These are phyloP conservation scores for Apiospora saccharicola DNA, from an alignment of 2,329 filamentous ascomycete genomes.

Conservation along the genomic window DNA sequence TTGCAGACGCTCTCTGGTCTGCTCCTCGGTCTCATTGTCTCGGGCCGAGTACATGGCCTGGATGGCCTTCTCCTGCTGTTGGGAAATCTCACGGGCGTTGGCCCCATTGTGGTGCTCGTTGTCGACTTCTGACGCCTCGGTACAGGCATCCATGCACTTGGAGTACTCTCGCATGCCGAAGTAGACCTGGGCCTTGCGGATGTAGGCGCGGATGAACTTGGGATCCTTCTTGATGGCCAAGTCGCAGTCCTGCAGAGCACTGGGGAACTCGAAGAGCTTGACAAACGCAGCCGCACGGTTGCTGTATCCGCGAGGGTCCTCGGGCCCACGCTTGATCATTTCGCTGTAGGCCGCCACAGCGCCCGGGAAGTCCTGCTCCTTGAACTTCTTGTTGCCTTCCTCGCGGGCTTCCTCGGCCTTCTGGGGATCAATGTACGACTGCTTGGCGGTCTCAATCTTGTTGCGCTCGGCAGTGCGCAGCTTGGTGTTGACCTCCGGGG, in stretches of 20 bases:
- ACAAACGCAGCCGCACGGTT: constrained; percentile 97
- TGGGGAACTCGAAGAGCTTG: constrained; percentile 95
- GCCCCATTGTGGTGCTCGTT: constrained; percentile 71
- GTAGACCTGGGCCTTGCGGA: constrained; percentile 94
- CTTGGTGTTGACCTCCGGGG: constrained; percentile 91
- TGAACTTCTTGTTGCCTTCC: constrained; percentile 96
- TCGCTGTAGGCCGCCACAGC: constrained; percentile 94
- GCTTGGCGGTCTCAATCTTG: constrained; percentile 77
- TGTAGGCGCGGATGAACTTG: constrained; percentile 93
- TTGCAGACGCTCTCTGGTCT: constrained; percentile 90
- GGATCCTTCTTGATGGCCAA: constrained; percentile 88
- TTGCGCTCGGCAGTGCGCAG: constrained; percentile 88
- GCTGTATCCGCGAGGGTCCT: constrained; percentile 93
- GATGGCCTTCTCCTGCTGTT: constrained; percentile 92
- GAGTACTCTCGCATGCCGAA: constrained; percentile 99
- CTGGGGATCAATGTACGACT: constrained; percentile 85
- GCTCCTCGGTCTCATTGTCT: constrained; percentile 94
- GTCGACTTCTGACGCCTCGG: constrained; percentile 81
- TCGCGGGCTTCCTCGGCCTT: constrained; percentile 97
- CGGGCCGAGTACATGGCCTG: constrained; percentile 88
- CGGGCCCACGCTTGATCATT: constrained; percentile 94
- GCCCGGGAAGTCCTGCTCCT: constrained; percentile 92
- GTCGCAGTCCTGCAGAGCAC: constrained; percentile 91
- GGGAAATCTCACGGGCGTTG: constrained; percentile 90
- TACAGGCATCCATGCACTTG: constrained; percentile 89